Percentiles rank a stretch among this genome's conserved stretches.
Evolutionary conservation across 73 alveolate genomes (phyloP).

Genomic region (Paramecium octaurelia): DNA sequence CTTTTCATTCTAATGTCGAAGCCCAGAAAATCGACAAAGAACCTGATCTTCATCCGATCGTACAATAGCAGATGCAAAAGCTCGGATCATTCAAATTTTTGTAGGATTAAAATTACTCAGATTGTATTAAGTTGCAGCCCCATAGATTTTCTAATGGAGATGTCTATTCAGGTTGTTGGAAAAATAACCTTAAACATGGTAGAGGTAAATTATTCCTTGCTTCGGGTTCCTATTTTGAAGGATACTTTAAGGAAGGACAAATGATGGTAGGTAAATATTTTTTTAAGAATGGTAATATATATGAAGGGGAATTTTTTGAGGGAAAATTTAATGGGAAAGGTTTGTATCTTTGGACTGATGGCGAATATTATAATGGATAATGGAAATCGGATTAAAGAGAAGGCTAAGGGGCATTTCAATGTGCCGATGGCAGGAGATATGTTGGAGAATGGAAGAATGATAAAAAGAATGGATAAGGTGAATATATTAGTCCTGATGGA

Average conservation of each 20-base stretch:
- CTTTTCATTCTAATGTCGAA: not conserved
- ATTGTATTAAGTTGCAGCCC: slow-evolving; percentile 9
- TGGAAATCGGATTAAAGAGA: slow-evolving; percentile 50
- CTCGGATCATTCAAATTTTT: not conserved
- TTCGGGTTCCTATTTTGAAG: slow-evolving; percentile 18
- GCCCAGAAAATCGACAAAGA: slow-evolving; percentile 11
- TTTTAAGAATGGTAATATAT: slow-evolving; percentile 46
- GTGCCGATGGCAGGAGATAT: slow-evolving; percentile 67
- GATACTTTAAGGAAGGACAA: slow-evolving; percentile 37
- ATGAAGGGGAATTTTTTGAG: slow-evolving; percentile 48
- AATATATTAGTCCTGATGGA: slow-evolving; percentile 56
- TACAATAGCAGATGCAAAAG: not conserved
- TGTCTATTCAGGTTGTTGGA: slow-evolving; percentile 29
- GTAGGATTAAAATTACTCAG: not conserved
- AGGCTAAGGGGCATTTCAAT: slow-evolving; percentile 51
- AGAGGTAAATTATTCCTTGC: slow-evolving; percentile 22
- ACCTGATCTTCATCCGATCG: not conserved
- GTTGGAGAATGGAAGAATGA: slow-evolving; percentile 71
- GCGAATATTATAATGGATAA: slow-evolving; percentile 47
- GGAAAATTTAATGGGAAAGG: slow-evolving; percentile 49
- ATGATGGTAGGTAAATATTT: slow-evolving; percentile 14
- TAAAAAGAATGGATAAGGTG: slow-evolving; percentile 83
- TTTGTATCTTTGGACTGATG: slow-evolving; percentile 50
- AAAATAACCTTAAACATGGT: not conserved
- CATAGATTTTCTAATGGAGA: slow-evolving; percentile 42